These are phyloP conservation scores for Boletus subluridellus DNA, from an alignment of 1,284 basidiomycete species.

Conservation along the genomic window DNA sequence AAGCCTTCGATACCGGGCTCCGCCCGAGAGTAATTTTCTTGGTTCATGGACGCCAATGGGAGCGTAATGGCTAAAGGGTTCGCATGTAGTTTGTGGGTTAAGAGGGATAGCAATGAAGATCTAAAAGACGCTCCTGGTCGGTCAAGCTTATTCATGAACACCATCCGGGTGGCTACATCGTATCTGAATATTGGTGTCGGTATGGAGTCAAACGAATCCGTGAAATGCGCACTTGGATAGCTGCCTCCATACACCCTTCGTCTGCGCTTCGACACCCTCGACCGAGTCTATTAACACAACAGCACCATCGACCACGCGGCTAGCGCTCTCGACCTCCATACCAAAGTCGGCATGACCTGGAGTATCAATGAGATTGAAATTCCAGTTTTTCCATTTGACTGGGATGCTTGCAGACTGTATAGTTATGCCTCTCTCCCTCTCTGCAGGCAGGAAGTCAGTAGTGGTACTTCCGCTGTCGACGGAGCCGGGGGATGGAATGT, in stretches of 20 bases:
- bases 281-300: constrained; percentile 87
- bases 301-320: constrained; percentile 85
- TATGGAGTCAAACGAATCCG: background rate
- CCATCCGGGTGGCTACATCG: constrained; percentile 68
- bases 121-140: constrained; percentile 77
- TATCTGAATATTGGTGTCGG: constrained; percentile 49
- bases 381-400: constrained; percentile 82
- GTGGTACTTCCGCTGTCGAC: constrained; percentile 89
- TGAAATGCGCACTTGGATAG: constrained; percentile 63
- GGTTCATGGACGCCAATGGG: constrained; percentile 72
- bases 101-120: constrained; percentile 66
- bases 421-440: constrained; percentile 86
- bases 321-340: constrained; percentile 91
- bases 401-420: constrained; percentile 91
- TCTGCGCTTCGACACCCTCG: constrained; percentile 89
- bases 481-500: constrained; percentile 70
- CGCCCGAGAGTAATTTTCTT: constrained; percentile 58
- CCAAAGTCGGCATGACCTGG: constrained; percentile 93
- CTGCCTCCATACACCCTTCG: constrained; percentile 84
- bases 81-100: constrained; percentile 70
- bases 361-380: constrained; percentile 85
- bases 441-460: constrained; percentile 87
- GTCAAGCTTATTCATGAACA: constrained; percentile 89
- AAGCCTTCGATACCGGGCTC: constrained; percentile 77
- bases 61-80: constrained; percentile 71